Base-by-base conservation (phyloP, 768 basidiomycete genomes). In the Hericium rajendrae region DNA sequence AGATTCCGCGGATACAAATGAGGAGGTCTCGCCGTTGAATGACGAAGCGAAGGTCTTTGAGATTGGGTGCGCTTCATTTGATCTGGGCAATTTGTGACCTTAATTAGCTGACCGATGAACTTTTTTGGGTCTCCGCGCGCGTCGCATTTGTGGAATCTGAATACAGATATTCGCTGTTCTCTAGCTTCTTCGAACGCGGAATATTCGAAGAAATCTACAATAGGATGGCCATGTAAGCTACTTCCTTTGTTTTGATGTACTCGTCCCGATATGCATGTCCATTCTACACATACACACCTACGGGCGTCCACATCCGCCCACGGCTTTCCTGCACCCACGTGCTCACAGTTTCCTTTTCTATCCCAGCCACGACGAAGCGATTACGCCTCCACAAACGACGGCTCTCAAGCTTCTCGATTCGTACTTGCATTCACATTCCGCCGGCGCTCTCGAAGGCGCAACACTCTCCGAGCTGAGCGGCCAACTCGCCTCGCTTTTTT, bases 381-480 rank as follows among this genome's bases (percentile, higher is more conserved):
- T 94, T 41, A 83, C 89, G 5, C 90, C 92, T 0, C 85, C 88
- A 62, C 94, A 95, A 68, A 91, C 85, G 4, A 88, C 82, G n/a
- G 72, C 95, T 11, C 80, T 97, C 57, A 94, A 94, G 70, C 74
- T 95, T 15, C 73, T 94, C 12, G 94, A 95, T 67, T 88, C 91
- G 1, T 86, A 90, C 66, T 73, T 93, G 55, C 86, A 90, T 60
- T 77, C 82, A 12, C 71, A 38, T 12, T 51, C 37, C 53, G 72
- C 26, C 73, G 49, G 12, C 49, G 41, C 32, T 40, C 58, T 46
- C 20, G 18, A 51, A 54, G 50, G 20, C 40, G 52, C 18, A 24
- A 32, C 46, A 48, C 38, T 28, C 41, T 41, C 39, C 48, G 43
- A 26, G 6, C 28, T 61, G 39, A 46, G 59, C 22, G 43, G 28